Percentiles rank a stretch among this genome's conserved stretches.
Conservation (phyloP, 495 filamentous ascomycete genomes). For the Aspergillus carlsbadensis region DNA sequence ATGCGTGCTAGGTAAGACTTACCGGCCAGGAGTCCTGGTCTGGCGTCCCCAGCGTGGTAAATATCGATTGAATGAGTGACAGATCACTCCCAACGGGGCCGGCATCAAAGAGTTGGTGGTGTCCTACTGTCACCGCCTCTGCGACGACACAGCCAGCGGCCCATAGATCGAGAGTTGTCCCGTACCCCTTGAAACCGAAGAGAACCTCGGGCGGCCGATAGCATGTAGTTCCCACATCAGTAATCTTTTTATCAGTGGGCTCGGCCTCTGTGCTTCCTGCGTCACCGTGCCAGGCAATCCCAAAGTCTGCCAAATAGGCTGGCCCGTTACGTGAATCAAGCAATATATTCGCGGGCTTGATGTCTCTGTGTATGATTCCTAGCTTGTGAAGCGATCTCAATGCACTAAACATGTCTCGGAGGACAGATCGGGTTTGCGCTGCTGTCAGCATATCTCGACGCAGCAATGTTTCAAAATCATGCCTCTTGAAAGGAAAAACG, state of each 20-base stretch:
- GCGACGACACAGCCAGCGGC: constrained; percentile 82
- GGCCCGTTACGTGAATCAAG: constrained; percentile 65
- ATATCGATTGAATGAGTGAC: constrained; percentile 85
- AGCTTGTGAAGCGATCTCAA: constrained; percentile 68
- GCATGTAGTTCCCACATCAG: constrained; percentile 88
- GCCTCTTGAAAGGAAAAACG: constrained; percentile 78
- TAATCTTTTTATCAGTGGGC: constrained; percentile 67
- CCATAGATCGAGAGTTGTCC: constrained; percentile 78
- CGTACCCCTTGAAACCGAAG: constrained; percentile 79
- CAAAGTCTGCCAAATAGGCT: constrained; percentile 84
- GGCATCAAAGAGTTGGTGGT: constrained; percentile 72
- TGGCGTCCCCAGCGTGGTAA: constrained; percentile 84
- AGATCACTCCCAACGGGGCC: constrained; percentile 91
- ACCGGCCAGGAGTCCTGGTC: constrained; percentile 75
- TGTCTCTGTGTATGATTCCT: constrained; percentile 85
- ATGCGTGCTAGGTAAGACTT: constrained; percentile 14
- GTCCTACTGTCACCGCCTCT: constrained; percentile 48
- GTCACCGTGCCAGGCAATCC: constrained; percentile 84
- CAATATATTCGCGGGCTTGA: constrained; percentile 90
- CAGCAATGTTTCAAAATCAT: constrained; percentile 67
- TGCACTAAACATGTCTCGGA: constrained; percentile 69
- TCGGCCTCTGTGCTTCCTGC: constrained; percentile 60
- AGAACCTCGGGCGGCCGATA: constrained; percentile 90
- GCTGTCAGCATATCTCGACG: constrained; percentile 43
- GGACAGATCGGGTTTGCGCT: constrained; percentile 43